Evolutionary conservation across 139 green algal genomes (phyloP).

Genomic region (Chlorella sp.): DNA sequence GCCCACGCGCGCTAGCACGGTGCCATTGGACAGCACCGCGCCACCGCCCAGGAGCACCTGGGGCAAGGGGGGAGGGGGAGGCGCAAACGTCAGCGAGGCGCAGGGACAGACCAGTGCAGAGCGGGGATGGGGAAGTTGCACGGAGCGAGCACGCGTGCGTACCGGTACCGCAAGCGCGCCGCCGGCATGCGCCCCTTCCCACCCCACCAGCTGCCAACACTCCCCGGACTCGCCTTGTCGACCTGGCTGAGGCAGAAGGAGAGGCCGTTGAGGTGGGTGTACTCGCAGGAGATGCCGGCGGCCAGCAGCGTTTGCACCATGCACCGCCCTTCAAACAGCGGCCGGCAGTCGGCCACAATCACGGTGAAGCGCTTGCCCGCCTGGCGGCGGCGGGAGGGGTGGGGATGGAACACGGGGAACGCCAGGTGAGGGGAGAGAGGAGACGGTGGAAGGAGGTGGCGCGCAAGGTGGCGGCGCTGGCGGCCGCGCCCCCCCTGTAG

Average conservation of each 20-base stretch:
- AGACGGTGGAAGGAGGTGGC: constrained; percentile 84
- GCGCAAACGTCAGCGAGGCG: too few species aligned
- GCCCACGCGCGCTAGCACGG: constrained; percentile 83
- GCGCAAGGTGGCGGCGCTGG: constrained; percentile 90
- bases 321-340: constrained; percentile 76
- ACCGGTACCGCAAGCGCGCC: too few species aligned
- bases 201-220: too few species aligned
- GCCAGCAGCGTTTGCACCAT: constrained; percentile 65
- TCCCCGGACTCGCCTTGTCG: constrained; percentile 78
- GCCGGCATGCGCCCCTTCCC: too few species aligned
- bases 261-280: constrained; percentile 75
- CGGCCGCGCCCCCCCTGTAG: too few species aligned
- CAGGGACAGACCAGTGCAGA: too few species aligned
- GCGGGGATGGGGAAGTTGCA: too few species aligned
- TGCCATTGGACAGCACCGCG: constrained; percentile 92
- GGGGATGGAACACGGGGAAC: constrained; percentile 57
- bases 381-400: constrained; percentile 16
- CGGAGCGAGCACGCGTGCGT: too few species aligned
- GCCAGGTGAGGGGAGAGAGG: constrained; percentile 73
- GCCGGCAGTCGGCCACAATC: constrained; percentile 85
- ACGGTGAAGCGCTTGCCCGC: constrained; percentile 73
- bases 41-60: constrained; percentile 88
- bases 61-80: too few species aligned
- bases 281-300: constrained; percentile 78
- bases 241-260: constrained; percentile 81